A percentile compares a stretch with the other conserved stretches of the same genome.
Conservation (phyloP, 192 early-diverging fungal genomes). For the Coemansia sp. region DNA sequence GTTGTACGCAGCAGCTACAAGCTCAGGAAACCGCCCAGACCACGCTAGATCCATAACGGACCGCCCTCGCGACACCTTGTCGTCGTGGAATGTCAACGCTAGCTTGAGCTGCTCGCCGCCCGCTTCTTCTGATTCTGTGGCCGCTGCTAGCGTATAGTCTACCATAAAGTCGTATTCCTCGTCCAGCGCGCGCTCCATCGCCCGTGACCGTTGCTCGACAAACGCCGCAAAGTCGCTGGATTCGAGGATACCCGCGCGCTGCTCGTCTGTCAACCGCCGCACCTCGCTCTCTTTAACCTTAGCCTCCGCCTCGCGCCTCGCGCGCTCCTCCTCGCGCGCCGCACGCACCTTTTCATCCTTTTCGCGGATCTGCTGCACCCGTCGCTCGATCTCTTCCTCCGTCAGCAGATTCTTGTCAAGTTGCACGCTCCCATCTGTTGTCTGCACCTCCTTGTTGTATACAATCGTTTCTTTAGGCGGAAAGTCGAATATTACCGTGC, state of each 20-base stretch:
- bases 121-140: constrained; percentile 55
- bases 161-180: constrained; percentile 88
- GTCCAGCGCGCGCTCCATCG: constrained; percentile 87
- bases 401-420: constrained; percentile 30
- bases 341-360: constrained; percentile 40
- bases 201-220: constrained; percentile 80
- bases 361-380: constrained; percentile 45
- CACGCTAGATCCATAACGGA: constrained; percentile 92
- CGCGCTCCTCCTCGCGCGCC: constrained; percentile 35
- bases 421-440: constrained; percentile 48
- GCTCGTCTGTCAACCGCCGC: constrained; percentile 81
- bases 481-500: constrained; percentile 82
- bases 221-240: constrained; percentile 82
- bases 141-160: constrained; percentile 79
- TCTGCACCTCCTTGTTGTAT: constrained; percentile 90
- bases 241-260: constrained; percentile 70
- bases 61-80: constrained; percentile 80
- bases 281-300: constrained; percentile 57
- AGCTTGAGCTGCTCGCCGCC: constrained; percentile 71
- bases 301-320: constrained; percentile 65
- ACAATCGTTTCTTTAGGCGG: constrained; percentile 81
- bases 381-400: constrained; percentile 47
- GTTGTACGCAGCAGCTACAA: constrained; percentile 88
- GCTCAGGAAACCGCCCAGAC: constrained; percentile 88
- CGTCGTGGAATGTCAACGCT: constrained; percentile 73